Base-by-base conservation (phyloP, 2,329 filamentous ascomycete genomes). In the Exserohilum turcica region DNA sequence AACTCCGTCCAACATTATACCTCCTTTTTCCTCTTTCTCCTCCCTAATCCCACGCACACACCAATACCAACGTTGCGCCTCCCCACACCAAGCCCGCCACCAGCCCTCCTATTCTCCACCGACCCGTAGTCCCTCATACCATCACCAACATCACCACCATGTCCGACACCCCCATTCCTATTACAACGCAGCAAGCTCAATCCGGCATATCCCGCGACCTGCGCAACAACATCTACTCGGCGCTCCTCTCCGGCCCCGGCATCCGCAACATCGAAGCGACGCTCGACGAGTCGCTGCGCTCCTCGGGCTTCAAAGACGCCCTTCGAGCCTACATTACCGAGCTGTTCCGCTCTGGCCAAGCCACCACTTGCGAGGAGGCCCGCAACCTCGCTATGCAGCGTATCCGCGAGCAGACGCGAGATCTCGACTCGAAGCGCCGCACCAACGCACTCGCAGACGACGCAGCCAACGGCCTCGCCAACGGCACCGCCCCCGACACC, bases 231-330 rank as follows among this genome's bases (percentile, higher is more conserved):
- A 74, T 80, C 67, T 78, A 77, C 54, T 65, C 71, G 37, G 76
- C 77, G 36, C 79, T 85, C 35, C 75, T 78, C 56, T 76, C 76
- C 29, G 72, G 75, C 40, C 74, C 76, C 63, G 78, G 80, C 48
- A 80, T 86, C 59, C 78, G 79, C 64, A 79, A 80, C 64, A 82
- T 87, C 37, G 82, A 86, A 64, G 63, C 74, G 32, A 77, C 79
- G 1, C 77, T 87, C 21, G 76, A 80, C 53, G 78, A 83, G 63
- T 78, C 80, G 18, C 78, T 86, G 9, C 80, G 84, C 63, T 77
- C 81, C 47, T 73, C 76, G n/a, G 84, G 84, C 61, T 87, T 84
- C 84, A 81, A 81, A 36, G 78, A 83, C 61, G 77, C 77, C 24
- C 76, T 87, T 54, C 80, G 80, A 52, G 75, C 74, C 40, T 80